Evolutionary conservation across 108 stramenopile genomes (phyloP).

Genomic region (Nitzschia sp.): DNA sequence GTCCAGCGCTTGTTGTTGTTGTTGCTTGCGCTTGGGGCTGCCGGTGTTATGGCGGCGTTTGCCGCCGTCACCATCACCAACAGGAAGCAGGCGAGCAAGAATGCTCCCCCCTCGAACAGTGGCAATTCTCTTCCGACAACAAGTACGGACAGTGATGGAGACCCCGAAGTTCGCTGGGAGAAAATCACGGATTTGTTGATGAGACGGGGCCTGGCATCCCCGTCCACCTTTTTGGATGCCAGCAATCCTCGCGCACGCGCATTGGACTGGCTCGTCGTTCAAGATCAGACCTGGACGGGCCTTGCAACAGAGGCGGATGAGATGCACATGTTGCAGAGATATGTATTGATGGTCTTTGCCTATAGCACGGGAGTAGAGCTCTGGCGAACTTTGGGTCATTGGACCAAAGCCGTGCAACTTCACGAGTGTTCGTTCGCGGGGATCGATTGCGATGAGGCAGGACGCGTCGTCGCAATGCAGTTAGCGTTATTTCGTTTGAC

Average conservation of each 20-base stretch:
- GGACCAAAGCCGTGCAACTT: constrained; percentile 4
- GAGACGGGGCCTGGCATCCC: not conserved
- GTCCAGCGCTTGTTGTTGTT: not conserved
- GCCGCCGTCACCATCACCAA: not conserved
- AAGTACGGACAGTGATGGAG: not conserved
- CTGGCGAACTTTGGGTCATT: constrained; percentile 7
- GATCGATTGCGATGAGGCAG: constrained; percentile 9
- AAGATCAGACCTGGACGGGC: constrained; percentile 10
- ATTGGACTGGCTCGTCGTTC: constrained; percentile 29
- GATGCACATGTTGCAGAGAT: constrained; percentile 13
- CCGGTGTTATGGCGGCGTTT: not conserved
- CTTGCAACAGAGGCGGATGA: not conserved
- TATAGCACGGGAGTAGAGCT: constrained; percentile 20
- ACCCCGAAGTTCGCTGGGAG: not conserved
- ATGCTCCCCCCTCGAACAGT: not conserved
- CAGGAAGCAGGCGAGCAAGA: not conserved
- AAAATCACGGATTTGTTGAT: not conserved
- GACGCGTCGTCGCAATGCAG: not conserved
- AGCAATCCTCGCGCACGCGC: constrained; percentile 6
- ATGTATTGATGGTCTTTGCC: constrained; percentile 27
- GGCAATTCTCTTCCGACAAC: not conserved
- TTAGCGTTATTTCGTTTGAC: constrained; percentile 4
- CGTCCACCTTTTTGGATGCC: constrained; percentile 16
- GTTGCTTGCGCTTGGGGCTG: not conserved
- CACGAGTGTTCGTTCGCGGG: constrained; percentile 16